These are phyloP conservation scores for Fusarium miscanthi DNA, from an alignment of 2,329 filamentous ascomycete genomes.

Conservation along the genomic window DNA sequence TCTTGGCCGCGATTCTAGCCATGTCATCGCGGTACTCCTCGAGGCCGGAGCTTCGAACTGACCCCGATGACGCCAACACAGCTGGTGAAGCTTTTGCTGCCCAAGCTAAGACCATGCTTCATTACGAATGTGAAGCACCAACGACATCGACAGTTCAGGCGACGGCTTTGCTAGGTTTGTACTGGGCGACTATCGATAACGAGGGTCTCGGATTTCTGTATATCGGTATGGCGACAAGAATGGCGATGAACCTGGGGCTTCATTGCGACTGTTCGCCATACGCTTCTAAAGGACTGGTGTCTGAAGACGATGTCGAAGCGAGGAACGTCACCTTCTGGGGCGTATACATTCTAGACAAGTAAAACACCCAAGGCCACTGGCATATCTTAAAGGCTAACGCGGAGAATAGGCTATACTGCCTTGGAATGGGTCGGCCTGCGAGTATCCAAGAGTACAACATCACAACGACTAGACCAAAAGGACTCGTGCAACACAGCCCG, in stretches of 20 bases:
- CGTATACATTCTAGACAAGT: constrained; percentile 8
- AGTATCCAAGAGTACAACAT: constrained; percentile 19
- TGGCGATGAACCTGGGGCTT: constrained; percentile 13
- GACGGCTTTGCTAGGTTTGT: background rate
- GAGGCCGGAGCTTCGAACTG: background rate
- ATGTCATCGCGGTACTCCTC: background rate
- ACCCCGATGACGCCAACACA: constrained; percentile 5
- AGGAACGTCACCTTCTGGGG: constrained; percentile 14
- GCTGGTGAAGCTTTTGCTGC: background rate
- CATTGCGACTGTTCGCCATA: constrained; percentile 1
- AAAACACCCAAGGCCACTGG: background rate
- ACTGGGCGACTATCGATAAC: background rate
- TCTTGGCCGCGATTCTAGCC: background rate
- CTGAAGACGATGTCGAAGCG: background rate
- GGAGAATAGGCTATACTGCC: background rate
- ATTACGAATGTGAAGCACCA: constrained; percentile 1
- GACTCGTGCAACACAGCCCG: background rate
- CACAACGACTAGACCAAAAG: background rate
- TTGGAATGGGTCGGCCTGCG: background rate
- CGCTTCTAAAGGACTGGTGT: background rate
- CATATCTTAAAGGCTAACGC: background rate
- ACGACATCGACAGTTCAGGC: background rate
- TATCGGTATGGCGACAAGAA: constrained; percentile 6
- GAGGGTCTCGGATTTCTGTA: constrained; percentile 13
- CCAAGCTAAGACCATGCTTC: constrained; percentile 2